A percentile compares a stretch with the other conserved stretches of the same genome.
Evolutionary conservation across 768 basidiomycete genomes (phyloP).

Genomic region (Termitomyces sp.): DNA sequence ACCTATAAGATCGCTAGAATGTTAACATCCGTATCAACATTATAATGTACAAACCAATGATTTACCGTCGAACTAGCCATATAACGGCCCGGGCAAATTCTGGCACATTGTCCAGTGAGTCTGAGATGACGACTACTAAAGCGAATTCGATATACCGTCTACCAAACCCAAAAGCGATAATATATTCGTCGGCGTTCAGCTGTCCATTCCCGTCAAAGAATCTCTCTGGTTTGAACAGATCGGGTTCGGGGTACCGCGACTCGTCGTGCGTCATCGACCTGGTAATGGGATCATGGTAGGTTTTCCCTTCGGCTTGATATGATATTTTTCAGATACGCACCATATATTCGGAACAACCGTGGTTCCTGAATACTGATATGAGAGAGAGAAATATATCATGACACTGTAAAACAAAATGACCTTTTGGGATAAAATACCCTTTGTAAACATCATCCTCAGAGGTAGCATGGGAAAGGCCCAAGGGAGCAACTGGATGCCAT

Average conservation of each 20-base stretch:
- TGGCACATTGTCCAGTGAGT: background rate
- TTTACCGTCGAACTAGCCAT: background rate
- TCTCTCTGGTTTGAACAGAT: slow-evolving; percentile 6
- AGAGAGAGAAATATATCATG: background rate
- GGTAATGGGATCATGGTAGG: background rate
- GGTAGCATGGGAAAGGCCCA: slow-evolving; percentile 1
- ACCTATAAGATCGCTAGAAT: background rate
- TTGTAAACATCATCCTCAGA: slow-evolving; percentile 7
- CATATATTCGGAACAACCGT: background rate
- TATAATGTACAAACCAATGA: background rate
- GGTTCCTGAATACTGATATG: background rate
- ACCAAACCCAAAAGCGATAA: slow-evolving; percentile 3
- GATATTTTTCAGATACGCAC: background rate
- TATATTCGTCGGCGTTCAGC: background rate
- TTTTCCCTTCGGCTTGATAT: background rate
- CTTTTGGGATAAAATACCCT: slow-evolving; percentile 9
- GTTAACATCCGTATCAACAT: background rate
- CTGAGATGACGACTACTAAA: background rate
- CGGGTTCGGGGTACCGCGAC: background rate
- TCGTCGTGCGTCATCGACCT: background rate
- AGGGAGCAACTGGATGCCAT: slow-evolving; percentile 18
- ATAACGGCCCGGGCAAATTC: background rate
- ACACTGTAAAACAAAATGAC: background rate
- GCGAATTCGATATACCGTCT: background rate
- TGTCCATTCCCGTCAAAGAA: slow-evolving; percentile 2